Evolutionary conservation across 2,329 filamentous ascomycete species (phyloP).

Genomic region (Dactylellina sp.): DNA sequence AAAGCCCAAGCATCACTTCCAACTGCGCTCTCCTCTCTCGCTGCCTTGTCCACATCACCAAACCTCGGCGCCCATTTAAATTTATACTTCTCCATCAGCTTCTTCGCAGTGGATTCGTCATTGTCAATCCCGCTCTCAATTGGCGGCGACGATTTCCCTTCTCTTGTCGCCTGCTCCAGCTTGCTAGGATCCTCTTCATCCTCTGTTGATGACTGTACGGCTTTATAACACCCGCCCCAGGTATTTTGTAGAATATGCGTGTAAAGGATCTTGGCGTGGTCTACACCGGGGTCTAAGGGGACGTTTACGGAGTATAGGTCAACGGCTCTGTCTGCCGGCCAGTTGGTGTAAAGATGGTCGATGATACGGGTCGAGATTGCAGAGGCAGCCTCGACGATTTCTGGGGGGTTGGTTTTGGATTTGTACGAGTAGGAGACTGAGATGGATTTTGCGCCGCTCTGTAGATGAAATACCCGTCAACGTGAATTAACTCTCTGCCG

Average conservation of each 20-base stretch:
- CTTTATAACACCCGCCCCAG: slow-evolving; percentile 89
- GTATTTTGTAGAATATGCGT: slow-evolving; percentile 90
- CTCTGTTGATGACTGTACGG: slow-evolving; percentile 69
- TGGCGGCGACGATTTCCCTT: slow-evolving; percentile 68
- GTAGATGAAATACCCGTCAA: background rate
- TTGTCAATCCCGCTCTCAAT: slow-evolving; percentile 63
- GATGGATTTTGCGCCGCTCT: slow-evolving; percentile 75
- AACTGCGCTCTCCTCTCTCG: slow-evolving; percentile 65
- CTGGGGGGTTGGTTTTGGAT: slow-evolving; percentile 82
- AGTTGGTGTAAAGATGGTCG: slow-evolving; percentile 80
- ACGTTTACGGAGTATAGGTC: slow-evolving; percentile 95
- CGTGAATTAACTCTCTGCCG: background rate
- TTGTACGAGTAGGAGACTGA: slow-evolving; percentile 94
- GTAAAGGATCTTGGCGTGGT: slow-evolving; percentile 77
- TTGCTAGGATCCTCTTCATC: slow-evolving; percentile 75
- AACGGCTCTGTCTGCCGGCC: slow-evolving; percentile 74
- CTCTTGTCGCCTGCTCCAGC: slow-evolving; percentile 79
- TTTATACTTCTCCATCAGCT: slow-evolving; percentile 66
- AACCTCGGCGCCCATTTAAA: slow-evolving; percentile 96
- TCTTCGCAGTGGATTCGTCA: slow-evolving; percentile 73
- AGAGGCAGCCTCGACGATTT: slow-evolving; percentile 81
- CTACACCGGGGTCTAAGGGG: slow-evolving; percentile 81
- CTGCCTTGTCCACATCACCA: slow-evolving; percentile 78
- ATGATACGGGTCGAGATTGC: slow-evolving; percentile 80
- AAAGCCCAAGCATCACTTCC: slow-evolving; percentile 96